These are phyloP conservation scores for Komagataella mondaviorum DNA, from an alignment of 805 yeast genomes.

Conservation along the genomic window DNA sequence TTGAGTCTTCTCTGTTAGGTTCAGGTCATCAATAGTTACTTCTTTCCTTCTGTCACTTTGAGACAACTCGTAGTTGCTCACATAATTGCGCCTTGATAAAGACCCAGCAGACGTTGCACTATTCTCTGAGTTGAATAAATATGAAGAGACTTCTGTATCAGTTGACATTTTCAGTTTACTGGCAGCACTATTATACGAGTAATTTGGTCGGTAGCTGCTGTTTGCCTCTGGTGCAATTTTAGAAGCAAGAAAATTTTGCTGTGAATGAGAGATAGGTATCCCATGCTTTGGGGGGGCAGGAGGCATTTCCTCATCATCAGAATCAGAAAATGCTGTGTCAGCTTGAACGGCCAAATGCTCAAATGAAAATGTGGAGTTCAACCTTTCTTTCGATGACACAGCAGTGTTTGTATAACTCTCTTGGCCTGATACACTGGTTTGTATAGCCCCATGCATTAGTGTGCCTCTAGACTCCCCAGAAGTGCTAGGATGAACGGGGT, in stretches of 20 bases:
- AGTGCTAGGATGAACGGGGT: not conserved
- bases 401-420: not conserved
- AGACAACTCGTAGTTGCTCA: conserved; percentile 10
- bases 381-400: not conserved
- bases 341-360: not conserved
- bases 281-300: not conserved
- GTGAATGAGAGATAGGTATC: not conserved
- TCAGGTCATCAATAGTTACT: conserved; percentile 16
- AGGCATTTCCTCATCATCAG: not conserved
- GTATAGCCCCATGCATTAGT: not conserved
- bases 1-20: not conserved
- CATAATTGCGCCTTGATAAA: conserved; percentile 51
- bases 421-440: not conserved
- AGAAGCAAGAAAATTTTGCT: not conserved
- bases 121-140: conserved; percentile 49
- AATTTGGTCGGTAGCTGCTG: not conserved
- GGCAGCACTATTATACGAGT: conserved; percentile 8
- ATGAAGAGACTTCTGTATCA: conserved; percentile 24
- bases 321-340: not conserved
- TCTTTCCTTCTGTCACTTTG: conserved; percentile 12
- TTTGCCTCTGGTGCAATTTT: not conserved
- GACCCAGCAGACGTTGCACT: conserved; percentile 90
- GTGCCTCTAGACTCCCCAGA: not conserved
- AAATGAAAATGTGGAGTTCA: not conserved
- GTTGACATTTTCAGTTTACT: conserved; percentile 17